Evolutionary conservation across 108 stramenopile species (phyloP).

Genomic region (Cyclotella baltica): DNA sequence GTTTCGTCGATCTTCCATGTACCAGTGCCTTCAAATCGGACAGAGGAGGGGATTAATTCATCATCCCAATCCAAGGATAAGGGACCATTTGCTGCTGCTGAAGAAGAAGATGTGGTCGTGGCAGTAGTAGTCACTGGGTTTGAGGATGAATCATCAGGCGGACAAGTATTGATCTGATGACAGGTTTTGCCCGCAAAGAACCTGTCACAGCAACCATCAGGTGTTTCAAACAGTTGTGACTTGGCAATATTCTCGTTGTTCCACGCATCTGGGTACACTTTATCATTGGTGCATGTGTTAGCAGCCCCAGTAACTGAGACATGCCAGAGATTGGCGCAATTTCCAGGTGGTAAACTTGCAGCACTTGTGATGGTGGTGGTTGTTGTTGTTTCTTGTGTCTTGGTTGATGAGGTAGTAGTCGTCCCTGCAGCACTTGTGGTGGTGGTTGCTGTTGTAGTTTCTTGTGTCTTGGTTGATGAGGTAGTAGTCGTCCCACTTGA

Average conservation of each 20-base stretch:
- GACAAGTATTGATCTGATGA: not conserved
- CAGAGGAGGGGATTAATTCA: not conserved
- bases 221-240: not conserved
- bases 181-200: not conserved
- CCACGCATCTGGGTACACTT: not conserved
- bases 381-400: not conserved
- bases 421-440: not conserved
- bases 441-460: not conserved
- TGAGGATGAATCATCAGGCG: not conserved
- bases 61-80: constrained; percentile 1
- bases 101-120: not conserved
- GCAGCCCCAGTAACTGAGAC: not conserved
- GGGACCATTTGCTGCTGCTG: not conserved
- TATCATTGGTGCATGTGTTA: not conserved
- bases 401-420: not conserved
- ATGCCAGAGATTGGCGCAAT: not conserved
- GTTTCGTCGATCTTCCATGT: not conserved
- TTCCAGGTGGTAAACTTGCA: not conserved
- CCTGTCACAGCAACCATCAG: not conserved
- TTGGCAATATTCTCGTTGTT: not conserved
- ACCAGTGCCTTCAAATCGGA: not conserved
- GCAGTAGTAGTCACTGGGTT: not conserved
- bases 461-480: not conserved
- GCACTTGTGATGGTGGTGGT: not conserved
- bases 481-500: not conserved